Percentiles rank a stretch among this genome's conserved stretches.
These are phyloP conservation scores for Aegilops umbellulata DNA, from an alignment of 176 grass and related monocot species.

Conservation along the genomic window DNA sequence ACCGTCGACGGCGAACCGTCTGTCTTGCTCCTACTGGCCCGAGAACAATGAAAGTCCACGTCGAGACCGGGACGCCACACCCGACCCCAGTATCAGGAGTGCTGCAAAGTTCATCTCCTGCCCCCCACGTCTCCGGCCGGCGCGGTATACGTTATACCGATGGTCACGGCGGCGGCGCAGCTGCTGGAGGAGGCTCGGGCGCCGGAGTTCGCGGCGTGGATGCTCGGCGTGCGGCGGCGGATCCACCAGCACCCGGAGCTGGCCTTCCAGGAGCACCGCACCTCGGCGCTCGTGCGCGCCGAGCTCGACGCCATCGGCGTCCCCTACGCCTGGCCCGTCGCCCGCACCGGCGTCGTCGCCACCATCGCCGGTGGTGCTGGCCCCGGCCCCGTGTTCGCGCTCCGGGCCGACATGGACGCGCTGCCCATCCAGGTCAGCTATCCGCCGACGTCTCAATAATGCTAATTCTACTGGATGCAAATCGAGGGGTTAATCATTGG, in stretches of 20 bases:
- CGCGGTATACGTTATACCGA: neutral
- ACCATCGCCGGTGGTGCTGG: conserved; percentile 27
- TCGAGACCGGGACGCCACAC: no score
- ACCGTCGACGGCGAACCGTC: no score
- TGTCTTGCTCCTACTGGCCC: no score
- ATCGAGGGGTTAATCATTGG: no score
- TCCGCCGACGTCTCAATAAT: no score
- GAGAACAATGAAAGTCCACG: no score
- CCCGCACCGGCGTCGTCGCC: conserved; percentile 51
- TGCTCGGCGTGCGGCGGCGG: conserved; percentile 26
- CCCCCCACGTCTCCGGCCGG: no score
- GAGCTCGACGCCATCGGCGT: conserved; percentile 52
- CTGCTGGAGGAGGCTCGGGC: conserved; percentile 28
- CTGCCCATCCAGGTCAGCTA: conserved; percentile 52
- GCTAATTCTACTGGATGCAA: neutral
- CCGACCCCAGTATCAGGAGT: no score
- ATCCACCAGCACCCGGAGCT: conserved; percentile 72
- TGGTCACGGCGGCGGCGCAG: neutral
- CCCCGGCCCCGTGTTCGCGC: conserved; percentile 41
- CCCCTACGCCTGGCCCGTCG: conserved; percentile 45
- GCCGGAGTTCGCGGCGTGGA: conserved; percentile 49
- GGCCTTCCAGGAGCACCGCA: conserved; percentile 50
- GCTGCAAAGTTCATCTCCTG: no score
- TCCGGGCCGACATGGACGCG: conserved; percentile 81
- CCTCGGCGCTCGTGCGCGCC: conserved; percentile 46